These are phyloP conservation scores for Amorphotheca resinae DNA, from an alignment of 495 filamentous ascomycete genomes.

Conservation along the genomic window DNA sequence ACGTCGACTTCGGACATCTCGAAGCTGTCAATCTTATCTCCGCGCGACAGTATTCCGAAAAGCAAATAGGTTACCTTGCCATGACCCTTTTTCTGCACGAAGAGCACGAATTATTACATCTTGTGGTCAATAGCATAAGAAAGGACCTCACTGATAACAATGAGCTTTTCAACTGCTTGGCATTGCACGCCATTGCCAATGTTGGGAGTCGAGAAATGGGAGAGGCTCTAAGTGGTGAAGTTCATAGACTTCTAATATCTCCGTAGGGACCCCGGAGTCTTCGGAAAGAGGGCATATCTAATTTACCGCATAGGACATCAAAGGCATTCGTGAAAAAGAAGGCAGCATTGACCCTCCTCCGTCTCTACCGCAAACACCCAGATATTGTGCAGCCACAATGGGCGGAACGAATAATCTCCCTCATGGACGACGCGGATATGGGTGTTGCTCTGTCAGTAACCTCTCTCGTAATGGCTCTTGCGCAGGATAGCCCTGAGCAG, in stretches of 20 bases:
- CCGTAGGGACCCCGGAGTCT: constrained; percentile 49
- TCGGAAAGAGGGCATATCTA: background rate
- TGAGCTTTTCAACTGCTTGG: constrained; percentile 93
- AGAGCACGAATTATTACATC: constrained; percentile 85
- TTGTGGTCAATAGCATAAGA: constrained; percentile 96
- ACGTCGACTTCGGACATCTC: constrained; percentile 97
- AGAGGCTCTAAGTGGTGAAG: constrained; percentile 83
- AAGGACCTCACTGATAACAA: constrained; percentile 93
- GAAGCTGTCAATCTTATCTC: constrained; percentile 97
- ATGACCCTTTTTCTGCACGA: constrained; percentile 97
- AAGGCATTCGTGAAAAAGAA: constrained; percentile 99
- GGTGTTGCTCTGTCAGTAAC: constrained; percentile 93
- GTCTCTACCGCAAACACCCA: constrained; percentile 87
- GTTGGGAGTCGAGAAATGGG: constrained; percentile 96
- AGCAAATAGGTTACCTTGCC: constrained; percentile 97
- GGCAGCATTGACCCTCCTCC: constrained; percentile 88
- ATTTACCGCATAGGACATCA: constrained; percentile 51
- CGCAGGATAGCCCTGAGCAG: constrained; percentile 82
- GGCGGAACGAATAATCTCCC: constrained; percentile 91
- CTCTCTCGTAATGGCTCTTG: constrained; percentile 90
- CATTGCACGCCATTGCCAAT: constrained; percentile 97
- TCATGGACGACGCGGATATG: constrained; percentile 96
- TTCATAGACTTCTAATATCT: constrained; percentile 89
- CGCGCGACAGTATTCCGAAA: constrained; percentile 94
- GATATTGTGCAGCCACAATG: constrained; percentile 91